phyloP scores from a whole-genome alignment of 768 basidiomycete genomes.

The Tulasnella sp. region DNA sequence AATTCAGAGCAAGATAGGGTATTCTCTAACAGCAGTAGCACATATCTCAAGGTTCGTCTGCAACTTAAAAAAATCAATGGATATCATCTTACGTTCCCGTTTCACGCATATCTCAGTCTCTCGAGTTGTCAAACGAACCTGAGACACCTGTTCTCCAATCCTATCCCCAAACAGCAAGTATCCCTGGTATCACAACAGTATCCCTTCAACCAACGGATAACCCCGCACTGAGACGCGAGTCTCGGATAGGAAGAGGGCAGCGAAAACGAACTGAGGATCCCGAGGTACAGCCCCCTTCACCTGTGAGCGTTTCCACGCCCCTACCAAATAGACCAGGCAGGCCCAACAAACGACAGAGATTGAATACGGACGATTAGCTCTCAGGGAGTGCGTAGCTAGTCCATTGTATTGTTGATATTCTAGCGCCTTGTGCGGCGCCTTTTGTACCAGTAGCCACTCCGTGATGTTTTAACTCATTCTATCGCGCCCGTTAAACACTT shows the following conservation, averaged over 20 bases:
- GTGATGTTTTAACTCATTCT: not conserved
- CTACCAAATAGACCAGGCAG: constrained; percentile 3
- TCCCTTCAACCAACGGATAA: not conserved
- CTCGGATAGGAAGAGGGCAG: not conserved
- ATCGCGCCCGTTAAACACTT: not conserved
- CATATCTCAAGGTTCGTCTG: constrained; percentile 50
- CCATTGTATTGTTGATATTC: not conserved
- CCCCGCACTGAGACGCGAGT: constrained; percentile 2
- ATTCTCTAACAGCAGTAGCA: constrained; percentile 70
- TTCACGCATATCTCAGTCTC: not conserved
- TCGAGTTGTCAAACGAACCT: constrained; percentile 8
- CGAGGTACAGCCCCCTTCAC: constrained; percentile 6
- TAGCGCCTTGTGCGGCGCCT: not conserved
- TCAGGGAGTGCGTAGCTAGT: not conserved
- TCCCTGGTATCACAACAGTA: constrained; percentile 9
- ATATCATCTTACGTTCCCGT: not conserved
- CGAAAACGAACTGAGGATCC: constrained; percentile 13
- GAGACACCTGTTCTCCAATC: too few species aligned
- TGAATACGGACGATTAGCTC: not conserved
- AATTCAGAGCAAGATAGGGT: constrained; percentile 64
- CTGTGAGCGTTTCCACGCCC: too few species aligned
- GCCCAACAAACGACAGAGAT: constrained; percentile 8
- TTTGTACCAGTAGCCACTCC: not conserved
- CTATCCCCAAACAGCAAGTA: too few species aligned
- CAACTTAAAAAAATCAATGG: not conserved